These are phyloP conservation scores for Gremmenia infestans DNA, from an alignment of 2,329 filamentous ascomycete genomes.

Conservation along the genomic window DNA sequence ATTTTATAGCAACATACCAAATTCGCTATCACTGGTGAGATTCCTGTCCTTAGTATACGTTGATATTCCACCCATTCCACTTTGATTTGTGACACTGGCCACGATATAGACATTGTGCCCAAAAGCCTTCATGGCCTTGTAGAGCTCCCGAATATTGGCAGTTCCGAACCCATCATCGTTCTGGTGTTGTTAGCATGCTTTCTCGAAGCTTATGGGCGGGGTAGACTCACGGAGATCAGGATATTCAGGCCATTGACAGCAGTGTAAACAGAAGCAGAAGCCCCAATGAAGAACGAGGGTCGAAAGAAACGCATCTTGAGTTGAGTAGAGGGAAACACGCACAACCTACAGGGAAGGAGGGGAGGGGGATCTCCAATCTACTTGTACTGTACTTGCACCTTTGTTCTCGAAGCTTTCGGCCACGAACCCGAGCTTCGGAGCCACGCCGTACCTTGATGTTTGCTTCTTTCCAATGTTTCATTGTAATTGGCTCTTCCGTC, in stretches of 20 bases:
- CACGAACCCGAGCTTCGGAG: background rate
- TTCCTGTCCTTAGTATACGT: slow-evolving; percentile 40
- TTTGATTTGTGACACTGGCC: slow-evolving; percentile 39
- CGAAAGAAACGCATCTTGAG: slow-evolving; percentile 2
- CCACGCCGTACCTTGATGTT: background rate
- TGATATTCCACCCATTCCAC: slow-evolving; percentile 40
- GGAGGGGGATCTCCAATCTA: background rate
- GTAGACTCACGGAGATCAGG: slow-evolving; percentile 11
- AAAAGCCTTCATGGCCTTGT: slow-evolving; percentile 33
- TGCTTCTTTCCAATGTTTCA: background rate
- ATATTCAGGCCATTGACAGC: slow-evolving; percentile 19
- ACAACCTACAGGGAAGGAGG: background rate
- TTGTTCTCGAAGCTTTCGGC: background rate
- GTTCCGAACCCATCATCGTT: slow-evolving; percentile 39
- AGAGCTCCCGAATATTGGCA: slow-evolving; percentile 39
- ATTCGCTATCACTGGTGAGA: slow-evolving; percentile 39
- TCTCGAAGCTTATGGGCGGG: too few relatives aligned
- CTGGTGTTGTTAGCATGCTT: slow-evolving; percentile 3
- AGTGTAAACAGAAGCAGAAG: background rate
- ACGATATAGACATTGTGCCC: slow-evolving; percentile 40
- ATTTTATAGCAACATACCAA: slow-evolving; percentile 18
- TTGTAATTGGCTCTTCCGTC: background rate
- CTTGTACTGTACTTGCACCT: background rate
- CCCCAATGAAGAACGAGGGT: background rate
- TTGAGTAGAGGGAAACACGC: background rate